Base-by-base conservation (phyloP, 1,284 basidiomycete genomes). In the Cutaneotrichosporon cutaneum region DNA sequence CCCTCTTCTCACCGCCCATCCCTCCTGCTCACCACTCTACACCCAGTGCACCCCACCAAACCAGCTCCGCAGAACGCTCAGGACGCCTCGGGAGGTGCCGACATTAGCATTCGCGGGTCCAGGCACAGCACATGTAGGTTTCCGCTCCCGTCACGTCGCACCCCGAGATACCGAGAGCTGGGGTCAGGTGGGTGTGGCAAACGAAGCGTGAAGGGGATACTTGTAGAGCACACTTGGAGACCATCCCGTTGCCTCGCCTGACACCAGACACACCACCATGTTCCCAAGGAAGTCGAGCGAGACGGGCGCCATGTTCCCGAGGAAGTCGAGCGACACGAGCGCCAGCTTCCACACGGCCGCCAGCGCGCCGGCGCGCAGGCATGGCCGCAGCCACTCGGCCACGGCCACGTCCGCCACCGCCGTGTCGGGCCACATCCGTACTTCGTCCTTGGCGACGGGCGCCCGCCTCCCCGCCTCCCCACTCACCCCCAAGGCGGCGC, bases 21-120 rank as follows among this genome's bases (percentile, higher is more conserved):
- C 18, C 39, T 4, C 16, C 18, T 42, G 16, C 7, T 42, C 16
- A 18, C 18, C 39, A 42, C 39, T 4, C 18, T 18, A n/a, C 4
- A 42, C 18, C 16, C 7, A 42, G 7, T 42, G 18, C 5, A 18
- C 7, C 39, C 39, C 39, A 42, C n/a, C 39, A 42, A 14, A n/a
- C 16, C 39, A n/a, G 7, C 6, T 1, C 16, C 2, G 18, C 39
- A 42, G 39, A 18, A 18, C 39, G 39, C 18, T 42, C 18, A n/a
- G 39, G 18, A 42, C 16, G 30, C 30, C 30, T 9, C 30, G 9
- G 2, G 39, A 8, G n/a, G 39, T 18, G 39, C 39, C 39, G 18
- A 42, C 39, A 42, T 42, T 42, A 42, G 39, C 39, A n/a, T 42
- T 42, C 18, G 39, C 39, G 39, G 39, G 39, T 42, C 39, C 39